These are phyloP conservation scores for Sugiyamaella pinicola DNA, from an alignment of 1,139 yeast genomes.

Conservation along the genomic window DNA sequence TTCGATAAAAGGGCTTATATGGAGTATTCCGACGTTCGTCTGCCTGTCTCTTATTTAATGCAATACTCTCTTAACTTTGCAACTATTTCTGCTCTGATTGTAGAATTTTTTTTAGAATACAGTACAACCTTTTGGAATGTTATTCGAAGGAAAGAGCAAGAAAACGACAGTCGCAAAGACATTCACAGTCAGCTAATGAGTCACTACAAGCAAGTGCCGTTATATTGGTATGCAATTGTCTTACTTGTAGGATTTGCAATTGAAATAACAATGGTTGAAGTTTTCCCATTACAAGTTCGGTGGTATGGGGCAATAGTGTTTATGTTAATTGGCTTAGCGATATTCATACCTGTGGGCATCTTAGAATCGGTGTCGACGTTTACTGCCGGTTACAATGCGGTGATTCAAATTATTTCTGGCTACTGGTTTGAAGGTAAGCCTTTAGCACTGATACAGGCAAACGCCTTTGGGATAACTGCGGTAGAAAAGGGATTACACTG, in stretches of 20 bases:
- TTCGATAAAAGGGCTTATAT: slow-evolving; percentile 40
- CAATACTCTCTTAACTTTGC: slow-evolving; percentile 42
- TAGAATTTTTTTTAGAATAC: slow-evolving; percentile 32
- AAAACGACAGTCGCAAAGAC: slow-evolving; percentile 5
- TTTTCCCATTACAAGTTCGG: slow-evolving; percentile 45
- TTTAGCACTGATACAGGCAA: slow-evolving; percentile 57
- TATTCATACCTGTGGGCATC: slow-evolving; percentile 55
- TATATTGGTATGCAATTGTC: slow-evolving; percentile 56
- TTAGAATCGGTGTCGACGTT: slow-evolving; percentile 56
- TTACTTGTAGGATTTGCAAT: slow-evolving; percentile 51
- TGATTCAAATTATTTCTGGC: slow-evolving; percentile 59
- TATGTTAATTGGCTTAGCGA: slow-evolving; percentile 57
- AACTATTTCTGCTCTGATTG: slow-evolving; percentile 35
- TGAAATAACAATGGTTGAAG: slow-evolving; percentile 52
- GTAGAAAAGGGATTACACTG: slow-evolving; percentile 63
- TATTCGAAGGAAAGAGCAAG: slow-evolving; percentile 2
- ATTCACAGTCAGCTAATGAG: slow-evolving; percentile 17
- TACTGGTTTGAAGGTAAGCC: slow-evolving; percentile 68
- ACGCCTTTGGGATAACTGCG: slow-evolving; percentile 60
- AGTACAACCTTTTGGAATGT: slow-evolving; percentile 22
- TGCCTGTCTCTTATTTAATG: slow-evolving; percentile 46
- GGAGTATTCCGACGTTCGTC: slow-evolving; percentile 52
- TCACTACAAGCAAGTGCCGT: slow-evolving; percentile 55
- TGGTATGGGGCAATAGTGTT: slow-evolving; percentile 60
- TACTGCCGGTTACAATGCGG: slow-evolving; percentile 56